phyloP scores from a whole-genome alignment of 495 filamentous ascomycete species.

The Tuber melanosporum region DNA sequence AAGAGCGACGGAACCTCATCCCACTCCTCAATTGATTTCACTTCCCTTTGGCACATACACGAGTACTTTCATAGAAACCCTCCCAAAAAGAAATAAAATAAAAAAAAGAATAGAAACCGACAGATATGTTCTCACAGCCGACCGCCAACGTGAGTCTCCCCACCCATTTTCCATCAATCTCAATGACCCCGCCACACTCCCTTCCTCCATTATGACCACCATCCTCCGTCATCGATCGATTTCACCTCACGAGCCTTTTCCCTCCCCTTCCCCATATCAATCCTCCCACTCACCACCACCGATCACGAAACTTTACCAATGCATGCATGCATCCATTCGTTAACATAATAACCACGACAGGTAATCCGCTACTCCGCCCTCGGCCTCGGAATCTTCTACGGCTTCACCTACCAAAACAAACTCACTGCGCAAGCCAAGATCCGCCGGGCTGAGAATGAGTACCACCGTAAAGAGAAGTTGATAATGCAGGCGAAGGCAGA shows the following conservation, averaged over 20 bases:
- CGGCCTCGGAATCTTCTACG: constrained; percentile 80
- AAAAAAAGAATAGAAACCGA: neutral
- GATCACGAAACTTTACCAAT: constrained; percentile 18
- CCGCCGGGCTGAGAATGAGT: constrained; percentile 65
- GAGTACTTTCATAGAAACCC: neutral
- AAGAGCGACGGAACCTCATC: neutral
- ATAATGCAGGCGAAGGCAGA: constrained; percentile 87
- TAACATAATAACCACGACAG: constrained; percentile 47
- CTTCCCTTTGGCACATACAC: neutral
- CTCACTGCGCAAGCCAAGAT: constrained; percentile 62
- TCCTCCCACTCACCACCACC: constrained; percentile 16
- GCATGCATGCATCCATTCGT: constrained; percentile 26
- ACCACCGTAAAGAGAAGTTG: constrained; percentile 75
- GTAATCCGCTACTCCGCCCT: constrained; percentile 93
- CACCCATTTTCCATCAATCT: constrained; percentile 25
- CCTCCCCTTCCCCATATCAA: constrained; percentile 16
- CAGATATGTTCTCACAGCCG: constrained; percentile 40
- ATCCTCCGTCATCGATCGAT: constrained; percentile 20
- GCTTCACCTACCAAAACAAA: constrained; percentile 77
- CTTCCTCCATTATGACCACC: constrained; percentile 5
- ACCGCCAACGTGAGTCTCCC: constrained; percentile 42
- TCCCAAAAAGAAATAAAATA: neutral
- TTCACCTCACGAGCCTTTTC: constrained; percentile 17
- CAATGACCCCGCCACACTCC: constrained; percentile 21
- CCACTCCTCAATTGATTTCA: neutral